Evolutionary conservation across 1,139 yeast genomes (phyloP).

Genomic region (Kodamaea suecica): DNA sequence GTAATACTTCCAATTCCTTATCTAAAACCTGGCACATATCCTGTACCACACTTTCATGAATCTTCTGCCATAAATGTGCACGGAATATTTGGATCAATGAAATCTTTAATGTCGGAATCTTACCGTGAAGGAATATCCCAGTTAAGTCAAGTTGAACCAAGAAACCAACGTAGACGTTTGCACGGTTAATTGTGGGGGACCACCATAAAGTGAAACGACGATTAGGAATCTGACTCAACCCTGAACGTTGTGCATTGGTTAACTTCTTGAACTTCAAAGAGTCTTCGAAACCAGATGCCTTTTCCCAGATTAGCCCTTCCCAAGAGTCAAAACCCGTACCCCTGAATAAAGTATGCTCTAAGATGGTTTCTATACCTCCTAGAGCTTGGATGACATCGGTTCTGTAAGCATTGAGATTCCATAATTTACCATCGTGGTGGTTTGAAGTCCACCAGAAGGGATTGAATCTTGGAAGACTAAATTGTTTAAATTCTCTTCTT

Average conservation of each 20-base stretch:
- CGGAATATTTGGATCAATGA: conserved; percentile 94
- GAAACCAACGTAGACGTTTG: conserved; percentile 97
- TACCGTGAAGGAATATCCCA: conserved; percentile 95
- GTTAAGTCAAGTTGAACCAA: conserved; percentile 94
- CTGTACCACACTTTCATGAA: conserved; percentile 92
- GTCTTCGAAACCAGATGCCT: conserved; percentile 95
- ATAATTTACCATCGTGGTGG: conserved; percentile 91
- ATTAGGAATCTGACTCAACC: conserved; percentile 95
- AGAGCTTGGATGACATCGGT: conserved; percentile 96
- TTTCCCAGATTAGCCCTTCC: conserved; percentile 99
- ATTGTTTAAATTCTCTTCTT: conserved; percentile 76
- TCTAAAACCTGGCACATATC: conserved; percentile 92
- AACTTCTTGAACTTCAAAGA: conserved; percentile 90
- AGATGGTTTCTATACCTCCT: conserved; percentile 95
- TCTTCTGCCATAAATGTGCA: conserved; percentile 98
- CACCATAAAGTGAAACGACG: conserved; percentile 98
- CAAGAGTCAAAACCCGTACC: conserved; percentile 98
- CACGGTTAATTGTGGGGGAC: conserved; percentile 98
- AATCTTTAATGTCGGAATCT: conserved; percentile 93
- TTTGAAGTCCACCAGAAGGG: conserved; percentile 97
- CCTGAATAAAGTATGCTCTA: conserved; percentile 91
- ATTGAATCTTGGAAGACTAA: conserved; percentile 64
- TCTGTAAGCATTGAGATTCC: conserved; percentile 91
- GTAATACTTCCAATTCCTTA: conserved; percentile 78
- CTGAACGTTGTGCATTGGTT: conserved; percentile 97